A percentile compares a stretch with the other conserved stretches of the same genome.
phyloP scores from a whole-genome alignment of 176 grass and related monocot genomes.

The Cenchrus americanus region DNA sequence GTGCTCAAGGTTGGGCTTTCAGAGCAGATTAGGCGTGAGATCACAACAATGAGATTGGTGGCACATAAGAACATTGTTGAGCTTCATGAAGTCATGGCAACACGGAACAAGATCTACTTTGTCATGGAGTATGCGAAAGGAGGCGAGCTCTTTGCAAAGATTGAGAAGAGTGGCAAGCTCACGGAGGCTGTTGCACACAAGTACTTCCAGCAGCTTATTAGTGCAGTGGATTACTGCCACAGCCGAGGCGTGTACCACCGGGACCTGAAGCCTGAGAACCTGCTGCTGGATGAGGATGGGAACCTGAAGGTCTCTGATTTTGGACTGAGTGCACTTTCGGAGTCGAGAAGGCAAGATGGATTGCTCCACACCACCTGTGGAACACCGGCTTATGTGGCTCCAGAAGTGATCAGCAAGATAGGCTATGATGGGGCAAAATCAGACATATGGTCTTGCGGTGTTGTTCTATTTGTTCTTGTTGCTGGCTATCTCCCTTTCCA shows the following conservation, averaged over 20 bases:
- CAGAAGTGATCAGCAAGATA: constrained; percentile 66
- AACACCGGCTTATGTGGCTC: constrained; percentile 91
- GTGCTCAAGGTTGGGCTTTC: constrained; percentile 55
- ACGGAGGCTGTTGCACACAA: constrained; percentile 59
- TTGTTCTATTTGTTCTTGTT: constrained; percentile 76
- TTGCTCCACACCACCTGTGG: constrained; percentile 87
- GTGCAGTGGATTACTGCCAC: constrained; percentile 81
- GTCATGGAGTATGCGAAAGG: constrained; percentile 87
- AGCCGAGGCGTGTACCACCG: constrained; percentile 75
- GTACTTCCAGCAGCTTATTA: constrained; percentile 76
- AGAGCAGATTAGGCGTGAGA: constrained; percentile 77
- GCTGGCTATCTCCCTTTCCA: constrained; percentile 82
- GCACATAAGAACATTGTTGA: constrained; percentile 69
- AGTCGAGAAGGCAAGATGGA: constrained; percentile 63
- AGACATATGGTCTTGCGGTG: constrained; percentile 91
- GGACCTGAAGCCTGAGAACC: constrained; percentile 79
- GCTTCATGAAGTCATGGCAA: constrained; percentile 84
- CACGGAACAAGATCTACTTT: constrained; percentile 72
- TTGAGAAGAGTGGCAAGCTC: constrained; percentile 64
- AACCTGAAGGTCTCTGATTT: constrained; percentile 83
- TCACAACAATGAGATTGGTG: constrained; percentile 71
- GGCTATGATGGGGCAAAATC: constrained; percentile 85
- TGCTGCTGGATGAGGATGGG: constrained; percentile 76
- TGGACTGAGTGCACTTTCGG: constrained; percentile 72
- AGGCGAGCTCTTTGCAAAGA: constrained; percentile 77